Conservation (phyloP, 2,329 filamentous ascomycete genomes). For the Mariannaea sp. region DNA sequence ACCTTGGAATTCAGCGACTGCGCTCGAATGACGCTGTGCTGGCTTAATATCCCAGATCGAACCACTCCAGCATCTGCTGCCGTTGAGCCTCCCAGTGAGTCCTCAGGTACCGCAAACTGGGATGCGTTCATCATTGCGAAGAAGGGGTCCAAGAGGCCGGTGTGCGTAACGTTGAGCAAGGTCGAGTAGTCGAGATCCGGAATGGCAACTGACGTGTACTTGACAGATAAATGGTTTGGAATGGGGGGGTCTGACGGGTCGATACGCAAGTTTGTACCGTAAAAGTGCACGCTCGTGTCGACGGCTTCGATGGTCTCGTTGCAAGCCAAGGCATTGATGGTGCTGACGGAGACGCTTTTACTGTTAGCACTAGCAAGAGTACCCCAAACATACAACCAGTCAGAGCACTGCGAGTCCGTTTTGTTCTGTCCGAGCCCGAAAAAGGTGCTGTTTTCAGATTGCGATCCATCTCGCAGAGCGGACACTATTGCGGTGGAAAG, state of each 20-base stretch:
- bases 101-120: constrained; percentile 39
- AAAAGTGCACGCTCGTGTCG: constrained; percentile 30
- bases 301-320: constrained; percentile 45
- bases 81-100: constrained; percentile 29
- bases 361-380: constrained; percentile 32
- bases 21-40: constrained; percentile 45
- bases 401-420: constrained; percentile 36
- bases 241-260: constrained; percentile 37
- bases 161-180: constrained; percentile 36
- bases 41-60: constrained; percentile 41
- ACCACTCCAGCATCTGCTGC: constrained; percentile 27
- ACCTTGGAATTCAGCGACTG: constrained; percentile 41
- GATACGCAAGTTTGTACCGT: constrained; percentile 35
- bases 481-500: constrained; percentile 22
- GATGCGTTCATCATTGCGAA: constrained; percentile 44
- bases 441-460: constrained; percentile 1
- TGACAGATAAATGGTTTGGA: constrained; percentile 31
- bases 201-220: constrained; percentile 28
- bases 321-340: constrained; percentile 43
- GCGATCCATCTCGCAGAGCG: neutral
- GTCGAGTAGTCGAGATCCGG: constrained; percentile 39
- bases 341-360: constrained; percentile 35
- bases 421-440: constrained; percentile 32
- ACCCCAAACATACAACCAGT: constrained; percentile 46
- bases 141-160: constrained; percentile 42